phyloP scores from a whole-genome alignment of 1,284 basidiomycete species.

The Cryptococcus sp. region DNA sequence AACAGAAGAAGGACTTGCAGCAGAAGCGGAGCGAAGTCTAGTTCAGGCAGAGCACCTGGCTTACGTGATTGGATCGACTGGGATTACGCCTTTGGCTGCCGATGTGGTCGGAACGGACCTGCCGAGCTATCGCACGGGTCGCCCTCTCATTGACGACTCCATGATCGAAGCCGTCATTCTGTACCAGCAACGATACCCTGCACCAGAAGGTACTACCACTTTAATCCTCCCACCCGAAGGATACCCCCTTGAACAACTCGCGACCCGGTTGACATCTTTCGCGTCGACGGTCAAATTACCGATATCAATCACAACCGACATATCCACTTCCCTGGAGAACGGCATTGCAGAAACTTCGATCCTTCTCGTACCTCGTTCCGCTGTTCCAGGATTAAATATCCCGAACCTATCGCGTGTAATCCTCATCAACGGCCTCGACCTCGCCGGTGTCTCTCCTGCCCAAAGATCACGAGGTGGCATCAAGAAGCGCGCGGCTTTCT shows the following conservation, averaged over 20 bases:
- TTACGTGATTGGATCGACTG: too few relatives aligned
- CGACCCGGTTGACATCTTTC: background rate
- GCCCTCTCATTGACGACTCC: background rate
- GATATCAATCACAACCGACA: background rate
- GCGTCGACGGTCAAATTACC: background rate
- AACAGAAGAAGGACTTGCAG: too few relatives aligned
- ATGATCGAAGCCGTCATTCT: background rate
- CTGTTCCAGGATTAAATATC: conserved; percentile 29
- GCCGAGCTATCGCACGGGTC: background rate
- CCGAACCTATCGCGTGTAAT: conserved; percentile 27
- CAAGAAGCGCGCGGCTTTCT: conserved; percentile 12
- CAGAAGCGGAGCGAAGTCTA: too few relatives aligned
- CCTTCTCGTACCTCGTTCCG: too few relatives aligned
- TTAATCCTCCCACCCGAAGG: conserved; percentile 27
- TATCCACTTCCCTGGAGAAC: background rate
- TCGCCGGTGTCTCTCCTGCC: conserved; percentile 10
- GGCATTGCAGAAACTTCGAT: background rate
- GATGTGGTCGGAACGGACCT: too few relatives aligned
- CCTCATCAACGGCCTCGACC: conserved; percentile 30
- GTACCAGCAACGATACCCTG: background rate
- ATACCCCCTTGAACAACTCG: conserved; percentile 12
- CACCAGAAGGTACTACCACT: conserved; percentile 11
- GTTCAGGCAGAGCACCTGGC: too few relatives aligned
- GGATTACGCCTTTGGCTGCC: too few relatives aligned
- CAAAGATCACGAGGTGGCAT: conserved; percentile 14